These are phyloP conservation scores for Umbelopsis sp. DNA, from an alignment of 192 early-diverging fungal species.

Conservation along the genomic window DNA sequence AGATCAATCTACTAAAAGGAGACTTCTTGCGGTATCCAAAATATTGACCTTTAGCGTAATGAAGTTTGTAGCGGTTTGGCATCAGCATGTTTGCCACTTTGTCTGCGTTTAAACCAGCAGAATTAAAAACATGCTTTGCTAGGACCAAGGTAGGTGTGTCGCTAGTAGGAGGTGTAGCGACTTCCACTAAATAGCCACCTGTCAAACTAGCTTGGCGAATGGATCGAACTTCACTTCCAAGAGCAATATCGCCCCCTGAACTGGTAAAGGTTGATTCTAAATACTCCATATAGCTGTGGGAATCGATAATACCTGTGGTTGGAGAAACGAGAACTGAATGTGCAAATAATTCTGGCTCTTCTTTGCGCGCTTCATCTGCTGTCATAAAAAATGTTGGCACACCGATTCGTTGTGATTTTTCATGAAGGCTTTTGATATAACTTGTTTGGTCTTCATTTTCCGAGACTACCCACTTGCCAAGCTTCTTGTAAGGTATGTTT, in stretches of 20 bases:
- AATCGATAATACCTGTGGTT: conserved; percentile 83
- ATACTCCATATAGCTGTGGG: conserved; percentile 67
- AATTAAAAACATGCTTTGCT: conserved; percentile 70
- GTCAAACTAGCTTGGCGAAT: conserved; percentile 27
- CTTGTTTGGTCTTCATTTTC: conserved; percentile 49
- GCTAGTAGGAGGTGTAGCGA: conserved; percentile 48
- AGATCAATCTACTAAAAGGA: conserved; percentile 66
- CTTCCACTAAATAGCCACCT: conserved; percentile 47
- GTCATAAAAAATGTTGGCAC: conserved; percentile 56
- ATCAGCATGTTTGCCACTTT: conserved; percentile 53
- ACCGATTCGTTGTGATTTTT: conserved; percentile 56
- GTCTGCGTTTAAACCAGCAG: conserved; percentile 75
- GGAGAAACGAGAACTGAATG: conserved; percentile 62
- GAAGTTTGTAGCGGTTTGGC: conserved; percentile 50
- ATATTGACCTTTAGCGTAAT: conserved; percentile 84
- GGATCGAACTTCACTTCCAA: conserved; percentile 47
- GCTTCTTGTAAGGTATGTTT: conserved; percentile 50
- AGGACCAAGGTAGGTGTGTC: conserved; percentile 49
- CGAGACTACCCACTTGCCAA: conserved; percentile 85
- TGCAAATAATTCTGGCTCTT: conserved; percentile 67
- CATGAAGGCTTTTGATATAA: conserved; percentile 54
- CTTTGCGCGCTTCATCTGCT: conserved; percentile 28
- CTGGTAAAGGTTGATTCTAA: conserved; percentile 51
- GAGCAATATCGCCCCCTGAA: conserved; percentile 56
- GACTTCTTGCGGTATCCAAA: conserved; percentile 54